Evolutionary conservation across 805 yeast species (phyloP), one percentile per base, ranked within the genome.

Genomic region (Starmerella bombicola): DNA sequence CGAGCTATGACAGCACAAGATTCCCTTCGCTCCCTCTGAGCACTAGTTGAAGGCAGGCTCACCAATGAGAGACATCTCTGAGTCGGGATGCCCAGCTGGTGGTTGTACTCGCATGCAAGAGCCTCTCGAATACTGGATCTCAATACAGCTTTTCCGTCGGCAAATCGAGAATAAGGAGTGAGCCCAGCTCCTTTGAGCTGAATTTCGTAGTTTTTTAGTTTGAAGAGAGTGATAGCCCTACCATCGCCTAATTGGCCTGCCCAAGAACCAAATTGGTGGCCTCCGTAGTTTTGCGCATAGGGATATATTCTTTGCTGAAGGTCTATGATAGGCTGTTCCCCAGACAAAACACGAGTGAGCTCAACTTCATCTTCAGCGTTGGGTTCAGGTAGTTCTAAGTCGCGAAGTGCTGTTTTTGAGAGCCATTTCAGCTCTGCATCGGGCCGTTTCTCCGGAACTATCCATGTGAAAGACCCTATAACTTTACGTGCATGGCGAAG

Each of bases 201-300:
- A 2, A 88, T 50, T 48, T 78, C 88, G 52, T 68, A 77, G 26
- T 60, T 57, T 5, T 68, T 66, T 0, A 79, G 61, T 48, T 81
- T 88, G 62, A 88, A 86, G 33, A 88, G 62, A 53, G 80, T 83
- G 5, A 78, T 71, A 2, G 84, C 95, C 45, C 98, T 65, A 1
- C 98, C 98, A 58, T 88, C 98, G 5, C 98, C 98, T 46, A 88
- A 64, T 59, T 91, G 98, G 2, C 97, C 97, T 0, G 96, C 96
- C 73, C 88, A 88, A 49, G 73, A 74, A 3, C 98, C 97, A 65
- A 91, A 88, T 56, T 88, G 98, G 69, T 79, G 84, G 1, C 98
- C 98, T 1, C 97, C 95, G 59, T 88, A 88, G 0, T 88, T 82
- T 58, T 80, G 86, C 10, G 95, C 74, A 60, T 80, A 88, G 0